Conservation (phyloP, 2,329 filamentous ascomycete genomes). For the Cladosporium velox region DNA sequence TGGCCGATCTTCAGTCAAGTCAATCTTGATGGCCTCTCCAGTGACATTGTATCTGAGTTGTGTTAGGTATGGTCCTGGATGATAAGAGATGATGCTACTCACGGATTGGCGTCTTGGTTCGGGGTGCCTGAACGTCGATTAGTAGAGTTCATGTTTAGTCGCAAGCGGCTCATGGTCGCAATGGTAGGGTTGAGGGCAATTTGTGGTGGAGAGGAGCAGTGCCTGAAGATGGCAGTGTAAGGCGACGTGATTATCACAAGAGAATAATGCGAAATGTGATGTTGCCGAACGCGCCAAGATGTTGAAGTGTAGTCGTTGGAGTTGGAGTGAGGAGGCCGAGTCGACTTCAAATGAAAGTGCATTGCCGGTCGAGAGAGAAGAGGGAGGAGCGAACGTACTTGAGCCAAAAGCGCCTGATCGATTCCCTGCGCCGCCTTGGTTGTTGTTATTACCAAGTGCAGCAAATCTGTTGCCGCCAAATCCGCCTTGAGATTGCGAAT, state of each 20-base stretch:
- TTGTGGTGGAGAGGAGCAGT: background rate
- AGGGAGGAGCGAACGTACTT: constrained; percentile 23
- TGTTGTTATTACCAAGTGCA: constrained; percentile 45
- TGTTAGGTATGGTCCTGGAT: background rate
- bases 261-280: too few species aligned
- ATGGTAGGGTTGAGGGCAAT: background rate
- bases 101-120: constrained; percentile 18
- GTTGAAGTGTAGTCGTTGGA: background rate
- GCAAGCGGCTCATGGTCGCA: background rate
- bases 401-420: constrained; percentile 28
- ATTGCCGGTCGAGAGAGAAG: background rate
- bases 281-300: background rate
- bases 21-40: constrained; percentile 56
- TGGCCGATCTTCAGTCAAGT: constrained; percentile 60
- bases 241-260: background rate
- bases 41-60: constrained; percentile 54
- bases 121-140: background rate
- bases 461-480: constrained; percentile 59
- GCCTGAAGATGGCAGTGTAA: background rate
- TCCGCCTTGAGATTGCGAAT: constrained; percentile 24
- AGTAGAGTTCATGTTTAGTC: background rate
- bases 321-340: background rate
- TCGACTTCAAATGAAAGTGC: background rate
- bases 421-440: constrained; percentile 34
- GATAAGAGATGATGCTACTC: background rate